These are phyloP conservation scores for Rhamnella rubrinervis DNA, from an alignment of 331 rosid genomes.

Conservation along the genomic window DNA sequence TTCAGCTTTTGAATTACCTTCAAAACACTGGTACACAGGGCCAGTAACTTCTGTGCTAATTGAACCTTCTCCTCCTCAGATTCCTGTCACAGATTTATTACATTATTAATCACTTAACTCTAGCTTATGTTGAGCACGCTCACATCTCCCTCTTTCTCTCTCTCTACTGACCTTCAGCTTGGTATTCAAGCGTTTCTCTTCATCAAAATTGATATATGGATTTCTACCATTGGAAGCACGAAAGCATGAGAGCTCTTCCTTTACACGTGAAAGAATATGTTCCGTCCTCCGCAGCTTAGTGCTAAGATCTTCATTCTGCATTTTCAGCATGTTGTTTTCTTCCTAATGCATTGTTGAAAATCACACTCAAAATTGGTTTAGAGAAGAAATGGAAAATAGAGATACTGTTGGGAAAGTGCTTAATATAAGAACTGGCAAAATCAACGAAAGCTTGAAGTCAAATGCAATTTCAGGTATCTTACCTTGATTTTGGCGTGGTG, in stretches of 20 bases:
- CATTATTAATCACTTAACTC: neutral
- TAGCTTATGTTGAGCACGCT: neutral
- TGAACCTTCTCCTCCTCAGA: slow-evolving; percentile 79
- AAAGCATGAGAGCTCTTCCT: slow-evolving; percentile 58
- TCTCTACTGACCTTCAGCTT: slow-evolving; percentile 64
- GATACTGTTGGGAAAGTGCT: neutral
- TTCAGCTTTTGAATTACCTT: slow-evolving; percentile 41
- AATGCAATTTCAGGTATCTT: slow-evolving; percentile 9
- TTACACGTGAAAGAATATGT: slow-evolving; percentile 52
- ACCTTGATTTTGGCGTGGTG: slow-evolving; percentile 97
- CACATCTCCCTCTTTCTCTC: neutral
- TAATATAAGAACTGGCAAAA: neutral
- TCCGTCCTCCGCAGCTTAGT: slow-evolving; percentile 60
- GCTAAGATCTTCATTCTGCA: slow-evolving; percentile 69
- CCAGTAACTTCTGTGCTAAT: slow-evolving; percentile 70
- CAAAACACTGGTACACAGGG: slow-evolving; percentile 62
- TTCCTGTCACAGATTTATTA: slow-evolving; percentile 49
- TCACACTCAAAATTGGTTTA: slow-evolving; percentile 16
- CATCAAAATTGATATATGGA: slow-evolving; percentile 55
- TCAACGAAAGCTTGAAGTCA: too few species aligned
- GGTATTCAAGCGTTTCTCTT: slow-evolving; percentile 64
- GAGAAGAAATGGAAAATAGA: slow-evolving; percentile 5
- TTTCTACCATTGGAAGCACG: slow-evolving; percentile 58
- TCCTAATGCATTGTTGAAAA: slow-evolving; percentile 53
- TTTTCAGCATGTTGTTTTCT: slow-evolving; percentile 76